These are phyloP conservation scores for Allantophomopsis cytisporea DNA, from an alignment of 2,329 filamentous ascomycete genomes.

Conservation along the genomic window DNA sequence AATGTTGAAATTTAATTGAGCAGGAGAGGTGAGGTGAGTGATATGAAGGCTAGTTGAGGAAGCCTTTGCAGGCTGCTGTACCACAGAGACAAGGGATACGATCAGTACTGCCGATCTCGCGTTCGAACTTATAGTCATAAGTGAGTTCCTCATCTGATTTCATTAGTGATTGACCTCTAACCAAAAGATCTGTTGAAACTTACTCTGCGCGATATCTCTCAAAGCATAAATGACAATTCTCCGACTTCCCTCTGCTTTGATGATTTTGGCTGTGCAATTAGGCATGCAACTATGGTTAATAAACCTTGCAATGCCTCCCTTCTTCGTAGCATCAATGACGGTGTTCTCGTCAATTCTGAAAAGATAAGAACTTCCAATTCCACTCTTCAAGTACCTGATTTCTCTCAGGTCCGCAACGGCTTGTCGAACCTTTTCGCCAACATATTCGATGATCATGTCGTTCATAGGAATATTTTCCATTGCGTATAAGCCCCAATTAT, in stretches of 20 bases:
- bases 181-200: conserved; percentile 24
- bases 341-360: conserved; percentile 98
- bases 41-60: conserved; percentile 63
- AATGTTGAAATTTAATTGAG: no score
- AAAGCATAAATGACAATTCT: conserved; percentile 98
- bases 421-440: conserved; percentile 92
- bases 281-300: conserved; percentile 98
- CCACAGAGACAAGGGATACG: conserved; percentile 96
- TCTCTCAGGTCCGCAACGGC: conserved; percentile 96
- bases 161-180: conserved; percentile 6
- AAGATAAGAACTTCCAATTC: conserved; percentile 92
- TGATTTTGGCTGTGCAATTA: conserved; percentile 98
- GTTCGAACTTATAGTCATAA: conserved; percentile 99
- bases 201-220: conserved; percentile 89
- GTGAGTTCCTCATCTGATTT: conserved; percentile 87
- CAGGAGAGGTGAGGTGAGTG: no score
- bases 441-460: conserved; percentile 99
- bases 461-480: conserved; percentile 95
- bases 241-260: conserved; percentile 95
- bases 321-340: conserved; percentile 96
- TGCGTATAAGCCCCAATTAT: conserved; percentile 96
- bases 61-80: conserved; percentile 92
- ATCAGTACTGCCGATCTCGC: conserved; percentile 87
- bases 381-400: conserved; percentile 83
- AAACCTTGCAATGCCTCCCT: conserved; percentile 93